A percentile compares a stretch with the other conserved stretches of the same genome.
Evolutionary conservation across 345 rosid genomes (phyloP).

Genomic region (Gynandropsis gynandra): DNA sequence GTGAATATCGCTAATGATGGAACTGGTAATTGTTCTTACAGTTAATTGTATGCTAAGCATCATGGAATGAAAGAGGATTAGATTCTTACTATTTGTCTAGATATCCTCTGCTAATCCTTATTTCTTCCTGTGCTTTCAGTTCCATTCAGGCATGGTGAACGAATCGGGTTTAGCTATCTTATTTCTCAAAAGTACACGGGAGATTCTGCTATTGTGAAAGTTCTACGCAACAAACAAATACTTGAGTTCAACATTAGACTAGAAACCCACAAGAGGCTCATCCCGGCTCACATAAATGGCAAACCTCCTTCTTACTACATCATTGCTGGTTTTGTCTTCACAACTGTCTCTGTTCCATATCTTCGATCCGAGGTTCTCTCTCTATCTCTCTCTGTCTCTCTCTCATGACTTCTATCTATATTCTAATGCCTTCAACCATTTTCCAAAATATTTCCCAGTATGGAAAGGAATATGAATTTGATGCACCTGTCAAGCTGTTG

Average conservation of each 20-base stretch:
- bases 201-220: slow-evolving; percentile 70
- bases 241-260: slow-evolving; percentile 73
- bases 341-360: slow-evolving; percentile 84
- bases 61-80: neutral
- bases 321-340: slow-evolving; percentile 83
- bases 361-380: slow-evolving; percentile 75
- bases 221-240: slow-evolving; percentile 59
- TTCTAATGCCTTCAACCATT: slow-evolving; percentile 4
- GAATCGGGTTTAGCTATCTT: slow-evolving; percentile 89
- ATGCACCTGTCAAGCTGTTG: slow-evolving; percentile 88
- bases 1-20: slow-evolving; percentile 91
- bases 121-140: slow-evolving; percentile 39
- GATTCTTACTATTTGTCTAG: slow-evolving; percentile 1
- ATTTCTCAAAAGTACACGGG: slow-evolving; percentile 92
- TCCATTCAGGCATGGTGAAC: slow-evolving; percentile 92
- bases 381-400: slow-evolving; percentile 1
- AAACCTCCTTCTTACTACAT: slow-evolving; percentile 87
- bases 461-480: slow-evolving; percentile 92
- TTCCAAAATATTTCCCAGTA: slow-evolving; percentile 40
- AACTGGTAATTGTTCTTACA: slow-evolving; percentile 47
- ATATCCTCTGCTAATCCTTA: neutral
- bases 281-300: slow-evolving; percentile 77
- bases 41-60: neutral
- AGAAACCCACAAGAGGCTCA: slow-evolving; percentile 69
- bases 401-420: neutral